Conservation (phyloP, 352 stramenopile species). For the Phytophthora constricta region DNA sequence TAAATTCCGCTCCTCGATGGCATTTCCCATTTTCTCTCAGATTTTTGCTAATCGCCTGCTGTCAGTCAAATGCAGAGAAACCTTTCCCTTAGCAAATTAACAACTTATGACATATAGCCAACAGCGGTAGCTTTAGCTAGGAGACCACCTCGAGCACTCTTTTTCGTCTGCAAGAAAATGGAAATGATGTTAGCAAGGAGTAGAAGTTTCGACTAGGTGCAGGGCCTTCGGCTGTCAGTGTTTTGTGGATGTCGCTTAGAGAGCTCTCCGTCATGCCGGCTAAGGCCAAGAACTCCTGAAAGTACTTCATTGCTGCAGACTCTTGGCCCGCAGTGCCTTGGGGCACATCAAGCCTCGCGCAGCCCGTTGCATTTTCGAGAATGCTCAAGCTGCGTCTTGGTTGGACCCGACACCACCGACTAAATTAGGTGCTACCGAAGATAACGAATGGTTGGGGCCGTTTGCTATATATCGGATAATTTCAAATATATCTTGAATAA, state of each 20-base stretch:
- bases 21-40: slow-evolving; percentile 5
- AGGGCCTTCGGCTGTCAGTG: not conserved
- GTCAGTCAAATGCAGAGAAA: not conserved
- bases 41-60: slow-evolving; percentile 12
- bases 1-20: slow-evolving; percentile 13
- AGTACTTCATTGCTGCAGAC: slow-evolving; percentile 6
- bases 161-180: slow-evolving; percentile 5
- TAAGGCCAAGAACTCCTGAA: slow-evolving; percentile 8
- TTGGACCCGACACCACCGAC: too few species aligned
- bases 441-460: not conserved
- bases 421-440: not conserved
- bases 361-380: not conserved
- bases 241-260: not conserved
- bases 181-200: slow-evolving; percentile 8
- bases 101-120: slow-evolving; percentile 4
- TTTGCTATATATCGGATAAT: too few species aligned
- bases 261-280: slow-evolving; percentile 13
- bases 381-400: not conserved
- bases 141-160: not conserved
- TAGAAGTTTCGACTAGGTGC: slow-evolving; percentile 9
- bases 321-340: not conserved
- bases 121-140: slow-evolving; percentile 12
- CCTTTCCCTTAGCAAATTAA: not conserved
- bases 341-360: not conserved
- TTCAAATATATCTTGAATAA: too few species aligned